Base-by-base conservation (phyloP, 225 moss, liverwort and hornwort genomes). In the Straminergon stramineum region DNA sequence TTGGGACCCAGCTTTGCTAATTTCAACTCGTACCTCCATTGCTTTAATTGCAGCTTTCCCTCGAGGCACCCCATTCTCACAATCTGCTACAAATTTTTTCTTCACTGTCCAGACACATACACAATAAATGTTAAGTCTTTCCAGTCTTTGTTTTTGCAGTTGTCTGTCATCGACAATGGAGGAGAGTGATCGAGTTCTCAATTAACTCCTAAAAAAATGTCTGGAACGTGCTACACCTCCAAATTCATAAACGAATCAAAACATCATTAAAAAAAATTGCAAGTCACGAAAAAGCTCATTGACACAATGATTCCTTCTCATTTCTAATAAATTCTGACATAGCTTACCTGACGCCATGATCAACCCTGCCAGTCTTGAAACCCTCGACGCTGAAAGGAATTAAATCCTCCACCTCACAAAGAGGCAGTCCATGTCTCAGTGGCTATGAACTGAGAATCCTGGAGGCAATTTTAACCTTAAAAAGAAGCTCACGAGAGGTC, bases 21-120 rank as follows among this genome's bases (percentile, higher is more conserved):
- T n/a, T 84, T 57, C 55, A 84, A 56, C n/a, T 57, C 32, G 17
- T 85, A 93, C 93, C 92, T 93, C 81, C 37, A 93, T 89, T 83
- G 91, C 90, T 70, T 82, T 87, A 64, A 93, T 84, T 9, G 83
- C 92, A 32, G 93, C 91, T 90, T 92, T 93, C 83, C 93, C 93
- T 89, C 90, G 87, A 77, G 81, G 85, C 17, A 41, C 56, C 30
- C 16, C 85, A 89, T 63, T 48, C 53, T 87, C 92, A 60, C 30
- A 75, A 39, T n/a, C 82, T n/a, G 75, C 84, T 32, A 62, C 70
- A 64, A 74, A 83, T 6, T 22, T 61, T 8, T 81, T 51, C 84
- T 87, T 87, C 87, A 17, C 89, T 92, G 91, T 69, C 30, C 62
- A 81, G 11, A 67, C 32, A 79, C 60, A 35, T 1, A 51, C 70